phyloP scores from a whole-genome alignment of 2,329 filamentous ascomycete species.

The Scortechinia acanthostroma region DNA sequence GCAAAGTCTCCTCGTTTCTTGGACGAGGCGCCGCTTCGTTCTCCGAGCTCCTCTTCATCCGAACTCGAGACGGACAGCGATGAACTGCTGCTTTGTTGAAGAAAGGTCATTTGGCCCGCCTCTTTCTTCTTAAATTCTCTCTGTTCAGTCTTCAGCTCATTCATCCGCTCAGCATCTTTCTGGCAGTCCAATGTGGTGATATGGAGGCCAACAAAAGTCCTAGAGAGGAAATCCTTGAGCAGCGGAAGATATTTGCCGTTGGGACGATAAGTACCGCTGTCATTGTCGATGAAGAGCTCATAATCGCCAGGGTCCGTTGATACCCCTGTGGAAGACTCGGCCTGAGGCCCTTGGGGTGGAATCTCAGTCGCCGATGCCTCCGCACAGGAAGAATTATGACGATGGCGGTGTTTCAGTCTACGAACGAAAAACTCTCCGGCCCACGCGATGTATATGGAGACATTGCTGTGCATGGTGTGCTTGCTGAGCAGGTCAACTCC shows the following conservation, averaged over 20 bases:
- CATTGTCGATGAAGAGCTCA: constrained; percentile 68
- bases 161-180: constrained; percentile 41
- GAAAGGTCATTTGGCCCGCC: constrained; percentile 13
- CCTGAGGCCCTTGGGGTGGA: constrained; percentile 14
- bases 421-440: constrained; percentile 68
- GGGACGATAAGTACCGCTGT: constrained; percentile 67
- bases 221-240: constrained; percentile 46
- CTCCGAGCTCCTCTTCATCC: not conserved
- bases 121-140: constrained; percentile 49
- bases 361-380: constrained; percentile 14
- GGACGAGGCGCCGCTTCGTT: not conserved
- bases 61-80: not conserved
- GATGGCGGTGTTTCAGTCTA: constrained; percentile 22
- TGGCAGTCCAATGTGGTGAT: constrained; percentile 60
- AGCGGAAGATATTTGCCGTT: constrained; percentile 52
- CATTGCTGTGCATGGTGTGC: constrained; percentile 71
- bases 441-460: constrained; percentile 67
- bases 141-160: constrained; percentile 55
- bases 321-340: constrained; percentile 26
- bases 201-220: constrained; percentile 54
- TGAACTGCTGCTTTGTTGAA: constrained; percentile 13
- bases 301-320: constrained; percentile 34
- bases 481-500: constrained; percentile 68
- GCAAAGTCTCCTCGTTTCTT: not conserved
- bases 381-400: constrained; percentile 12